Base-by-base conservation (phyloP, 441 rosid genomes). In the Jatropha podagrica region DNA sequence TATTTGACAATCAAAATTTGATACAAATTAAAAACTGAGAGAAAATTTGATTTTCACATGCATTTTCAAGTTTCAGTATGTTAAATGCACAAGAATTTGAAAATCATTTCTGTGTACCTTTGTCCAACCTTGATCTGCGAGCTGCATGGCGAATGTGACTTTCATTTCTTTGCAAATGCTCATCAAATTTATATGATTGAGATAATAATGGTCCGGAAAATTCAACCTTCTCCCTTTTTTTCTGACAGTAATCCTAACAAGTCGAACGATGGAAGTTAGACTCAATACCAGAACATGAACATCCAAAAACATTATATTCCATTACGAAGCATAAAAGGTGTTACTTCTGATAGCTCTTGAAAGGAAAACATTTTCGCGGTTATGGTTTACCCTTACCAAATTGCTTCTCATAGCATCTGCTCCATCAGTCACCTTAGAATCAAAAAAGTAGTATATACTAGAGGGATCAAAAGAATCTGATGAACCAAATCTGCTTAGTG, bases 111-210 rank as follows among this genome's bases (percentile, higher is more conserved):
- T 7, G 7, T 44, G 42, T 84, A 87, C 94, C 95, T 73, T 74
- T 64, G 27, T 81, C 80, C 63, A 85, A 68, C 52, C 90, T 88
- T 40, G 97, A 79, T 73, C 85, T 89, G 68, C 87, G 83, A 68
- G 78, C 88, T 44, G 90, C 91, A 60, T 65, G 86, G 17, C 90
- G 87, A 44, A 90, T 92, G 72, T 85, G 91, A 40, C 78, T 86
- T 77, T 87, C 93, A 75, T 91, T 94, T 79, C 88, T 83, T 75
- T 85, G 86, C 76, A 89, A 75, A 68, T 88, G 83, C 69, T 85
- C 86, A 3, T 91, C 92, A 4, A 89, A 78, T 77, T 83, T 88
- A 65, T 81, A 79, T 13, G 91, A 80, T 74, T 88, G 83, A 7
- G 83, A 74, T 27, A 88, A 61, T 72, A 88, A 15, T 2, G 93